These are phyloP conservation scores for Tubosaeta sp. DNA, from an alignment of 768 basidiomycete species.

Conservation along the genomic window DNA sequence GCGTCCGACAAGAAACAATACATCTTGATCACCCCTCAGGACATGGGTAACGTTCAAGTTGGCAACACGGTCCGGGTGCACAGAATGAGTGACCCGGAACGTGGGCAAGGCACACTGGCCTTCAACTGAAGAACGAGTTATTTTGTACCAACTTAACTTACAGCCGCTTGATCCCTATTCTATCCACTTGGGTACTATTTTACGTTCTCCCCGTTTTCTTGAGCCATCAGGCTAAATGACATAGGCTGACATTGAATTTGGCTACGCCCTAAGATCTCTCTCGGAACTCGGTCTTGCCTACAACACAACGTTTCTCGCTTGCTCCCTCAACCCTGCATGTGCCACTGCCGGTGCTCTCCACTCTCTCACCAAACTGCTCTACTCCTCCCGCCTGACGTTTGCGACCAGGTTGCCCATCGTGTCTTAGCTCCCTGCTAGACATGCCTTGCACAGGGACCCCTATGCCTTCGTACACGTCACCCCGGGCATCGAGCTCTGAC, in stretches of 20 bases:
- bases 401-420: slow-evolving; percentile 30
- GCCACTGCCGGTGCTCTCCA: neutral
- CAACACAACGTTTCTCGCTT: slow-evolving; percentile 8
- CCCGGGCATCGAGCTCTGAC: slow-evolving; percentile 26
- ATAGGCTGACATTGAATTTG: neutral
- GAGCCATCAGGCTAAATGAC: neutral
- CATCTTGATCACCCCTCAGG: slow-evolving; percentile 93
- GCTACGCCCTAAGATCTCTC: neutral
- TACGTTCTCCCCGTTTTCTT: neutral
- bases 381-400: slow-evolving; percentile 22
- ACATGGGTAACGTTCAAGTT: slow-evolving; percentile 70
- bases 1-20: slow-evolving; percentile 87
- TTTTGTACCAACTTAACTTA: slow-evolving; percentile 1
- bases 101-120: slow-evolving; percentile 50
- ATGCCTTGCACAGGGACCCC: slow-evolving; percentile 31
- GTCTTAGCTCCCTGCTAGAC: slow-evolving; percentile 34
- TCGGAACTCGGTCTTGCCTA: slow-evolving; percentile 5
- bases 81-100: slow-evolving; percentile 75
- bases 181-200: slow-evolving; percentile 3
- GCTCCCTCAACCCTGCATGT: slow-evolving; percentile 1
- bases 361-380: slow-evolving; percentile 13
- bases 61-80: slow-evolving; percentile 71
- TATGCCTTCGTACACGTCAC: slow-evolving; percentile 29
- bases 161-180: slow-evolving; percentile 6
- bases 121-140: slow-evolving; percentile 18